A percentile compares a stretch with the other conserved stretches of the same genome.
phyloP scores from a whole-genome alignment of 805 yeast species.

The Yarrowia hollandica region DNA sequence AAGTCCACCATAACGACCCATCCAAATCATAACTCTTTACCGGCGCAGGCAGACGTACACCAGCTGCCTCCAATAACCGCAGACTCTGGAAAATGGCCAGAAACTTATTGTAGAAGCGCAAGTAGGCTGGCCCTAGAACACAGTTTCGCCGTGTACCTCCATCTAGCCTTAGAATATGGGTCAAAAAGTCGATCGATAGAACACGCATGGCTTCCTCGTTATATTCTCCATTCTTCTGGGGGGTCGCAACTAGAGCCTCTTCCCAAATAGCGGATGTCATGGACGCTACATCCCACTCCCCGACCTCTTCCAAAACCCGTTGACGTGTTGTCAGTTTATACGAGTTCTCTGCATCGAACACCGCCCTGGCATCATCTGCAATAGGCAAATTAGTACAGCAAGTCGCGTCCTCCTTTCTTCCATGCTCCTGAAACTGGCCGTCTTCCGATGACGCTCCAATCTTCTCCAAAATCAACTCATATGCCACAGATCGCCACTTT shows the following conservation, averaged over 20 bases:
- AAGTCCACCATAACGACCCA: constrained; percentile 4
- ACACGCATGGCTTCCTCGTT: background rate
- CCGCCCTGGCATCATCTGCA: background rate
- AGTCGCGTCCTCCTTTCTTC: background rate
- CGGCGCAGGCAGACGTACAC: background rate
- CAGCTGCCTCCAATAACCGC: constrained; percentile 6
- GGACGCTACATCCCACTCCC: background rate
- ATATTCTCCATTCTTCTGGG: constrained; percentile 7
- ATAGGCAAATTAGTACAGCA: background rate
- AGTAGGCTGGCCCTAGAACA: background rate
- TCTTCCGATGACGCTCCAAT: background rate
- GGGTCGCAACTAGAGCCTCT: background rate
- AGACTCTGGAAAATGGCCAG: constrained; percentile 15
- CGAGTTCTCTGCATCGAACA: background rate
- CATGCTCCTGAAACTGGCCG: background rate
- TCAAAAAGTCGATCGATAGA: background rate
- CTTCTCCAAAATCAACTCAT: constrained; percentile 12
- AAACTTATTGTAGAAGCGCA: constrained; percentile 19
- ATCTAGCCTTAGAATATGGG: background rate
- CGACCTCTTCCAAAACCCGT: background rate
- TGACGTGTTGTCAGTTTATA: background rate
- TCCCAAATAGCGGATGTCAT: constrained; percentile 3
- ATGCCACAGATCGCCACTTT: constrained; percentile 16
- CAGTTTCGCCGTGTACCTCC: background rate
- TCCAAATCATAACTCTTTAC: constrained; percentile 4